Evolutionary conservation across 1,284 basidiomycete species (phyloP), one percentile per base, ranked within the genome.

Genomic region (Rhodofomes roseus): DNA sequence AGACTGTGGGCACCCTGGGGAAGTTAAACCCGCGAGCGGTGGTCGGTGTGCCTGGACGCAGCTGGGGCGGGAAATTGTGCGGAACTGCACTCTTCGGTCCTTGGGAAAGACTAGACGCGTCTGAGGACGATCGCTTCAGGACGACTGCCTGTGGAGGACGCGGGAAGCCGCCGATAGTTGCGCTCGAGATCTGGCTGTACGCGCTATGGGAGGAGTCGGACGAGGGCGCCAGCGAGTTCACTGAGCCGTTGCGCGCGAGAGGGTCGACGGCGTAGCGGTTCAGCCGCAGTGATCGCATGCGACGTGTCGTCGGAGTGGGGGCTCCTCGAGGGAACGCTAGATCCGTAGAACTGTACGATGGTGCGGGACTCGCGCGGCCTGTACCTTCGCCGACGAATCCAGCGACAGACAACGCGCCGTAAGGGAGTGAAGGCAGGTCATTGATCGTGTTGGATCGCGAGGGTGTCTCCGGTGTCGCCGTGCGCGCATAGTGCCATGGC

Each of bases 21-120:
- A 39, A 25, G 54, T 53, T 29, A 39, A 54, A 23, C 22, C 27
- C 48, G 12, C 34, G 31, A 25, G 48, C 54, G 18, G 40, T 54
- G 41, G 59, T 44, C 41, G 62, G 62, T 2, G 63, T 59, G 27
- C 59, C 54, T 8, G 54, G 59, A n/a, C 55, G 59, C 25, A 60
- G 41, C 34, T 60, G 59, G n/a, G 59, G 55, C 6, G 54, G 59
- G 6, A 52, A 31, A 12, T 52, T 31, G n/a, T 3, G 12, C 31
- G 50, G 50, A 16, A 52, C n/a, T 12, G 50, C 31, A 4, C 23
- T 52, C 31, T 12, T 52, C 50, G 50, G 31, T 4, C 31, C 50
- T 14, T 9, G 50, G 2, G 29, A 37, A 4, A 37, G 34, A 5
- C 9, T 22, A 9, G 31, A 52, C 50, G 31, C 50, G 27, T 52